Percentiles rank a stretch among this genome's conserved stretches.
Conservation (phyloP, 768 basidiomycete genomes). For the Lyophyllum shimeji region DNA sequence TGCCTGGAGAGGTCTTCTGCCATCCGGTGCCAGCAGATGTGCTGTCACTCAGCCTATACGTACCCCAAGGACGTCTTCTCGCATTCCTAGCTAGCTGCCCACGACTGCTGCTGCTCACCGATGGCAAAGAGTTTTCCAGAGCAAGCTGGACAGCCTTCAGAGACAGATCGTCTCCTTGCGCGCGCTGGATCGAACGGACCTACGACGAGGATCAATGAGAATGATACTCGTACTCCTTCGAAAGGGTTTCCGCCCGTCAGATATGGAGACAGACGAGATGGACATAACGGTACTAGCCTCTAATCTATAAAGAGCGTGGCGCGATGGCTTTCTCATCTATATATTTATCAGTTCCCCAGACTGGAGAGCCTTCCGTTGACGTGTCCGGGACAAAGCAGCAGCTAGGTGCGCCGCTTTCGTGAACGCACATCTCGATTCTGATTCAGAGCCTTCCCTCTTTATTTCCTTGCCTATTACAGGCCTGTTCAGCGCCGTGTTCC, state of each 20-base stretch:
- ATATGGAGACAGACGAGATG: too few species aligned
- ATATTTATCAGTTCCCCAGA: too few species aligned
- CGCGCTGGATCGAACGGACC: background rate
- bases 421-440: background rate
- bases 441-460: background rate
- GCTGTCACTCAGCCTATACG: background rate
- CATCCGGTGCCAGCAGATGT: background rate
- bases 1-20: background rate
- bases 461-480: conserved; percentile 10
- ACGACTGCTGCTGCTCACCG: background rate
- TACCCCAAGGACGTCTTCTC: too few species aligned
- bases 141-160: conserved; percentile 8
- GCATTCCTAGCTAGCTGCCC: background rate
- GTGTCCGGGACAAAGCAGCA: too few species aligned
- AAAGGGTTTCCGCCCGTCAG: too few species aligned
- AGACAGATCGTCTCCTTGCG: background rate
- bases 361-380: too few species aligned
- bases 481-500: conserved; percentile 34
- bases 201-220: too few species aligned
- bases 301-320: too few species aligned
- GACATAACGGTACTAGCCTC: too few species aligned
- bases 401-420: too few species aligned
- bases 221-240: too few species aligned
- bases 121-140: background rate
- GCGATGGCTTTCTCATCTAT: too few species aligned